These are phyloP conservation scores for Talaromyces funiculosus DNA, from an alignment of 2,329 filamentous ascomycete species.

Conservation along the genomic window DNA sequence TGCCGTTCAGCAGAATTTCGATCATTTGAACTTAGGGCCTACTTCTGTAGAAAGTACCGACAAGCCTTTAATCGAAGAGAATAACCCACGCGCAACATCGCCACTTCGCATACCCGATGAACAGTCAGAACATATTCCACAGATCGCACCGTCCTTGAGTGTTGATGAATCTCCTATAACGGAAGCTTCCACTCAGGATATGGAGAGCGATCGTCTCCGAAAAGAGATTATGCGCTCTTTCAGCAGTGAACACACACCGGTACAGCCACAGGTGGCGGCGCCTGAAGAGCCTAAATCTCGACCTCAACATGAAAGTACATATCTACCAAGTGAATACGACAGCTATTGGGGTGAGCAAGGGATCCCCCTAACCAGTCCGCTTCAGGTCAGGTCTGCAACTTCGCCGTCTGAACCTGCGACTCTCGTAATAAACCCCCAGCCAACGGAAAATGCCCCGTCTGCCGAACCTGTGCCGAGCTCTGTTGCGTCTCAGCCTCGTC, in stretches of 20 bases:
- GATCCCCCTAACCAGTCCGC: slow-evolving; percentile 16
- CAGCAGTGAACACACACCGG: slow-evolving; percentile 28
- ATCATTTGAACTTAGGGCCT: background rate
- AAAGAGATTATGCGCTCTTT: slow-evolving; percentile 46
- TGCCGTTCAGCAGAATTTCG: slow-evolving; percentile 1
- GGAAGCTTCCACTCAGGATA: slow-evolving; percentile 32
- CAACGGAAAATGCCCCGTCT: slow-evolving; percentile 17
- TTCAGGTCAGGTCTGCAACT: slow-evolving; percentile 15
- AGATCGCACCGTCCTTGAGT: slow-evolving; percentile 29
- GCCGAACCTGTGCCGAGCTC: slow-evolving; percentile 16
- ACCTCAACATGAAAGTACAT: slow-evolving; percentile 22
- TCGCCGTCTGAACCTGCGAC: slow-evolving; percentile 18
- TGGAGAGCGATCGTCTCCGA: slow-evolving; percentile 41
- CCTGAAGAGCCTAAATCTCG: background rate
- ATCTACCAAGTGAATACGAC: slow-evolving; percentile 35
- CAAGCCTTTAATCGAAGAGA: background rate
- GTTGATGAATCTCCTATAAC: slow-evolving; percentile 30
- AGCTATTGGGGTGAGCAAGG: slow-evolving; percentile 30
- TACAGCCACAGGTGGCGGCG: background rate
- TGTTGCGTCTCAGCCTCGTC: slow-evolving; percentile 17
- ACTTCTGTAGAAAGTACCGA: background rate
- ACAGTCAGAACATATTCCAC: slow-evolving; percentile 24
- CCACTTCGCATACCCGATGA: slow-evolving; percentile 28
- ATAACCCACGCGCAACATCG: slow-evolving; percentile 20
- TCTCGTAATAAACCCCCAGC: slow-evolving; percentile 19